A percentile compares a stretch with the other conserved stretches of the same genome.
These are phyloP conservation scores for Tuber calosporum DNA, from an alignment of 495 filamentous ascomycete species.

Conservation along the genomic window DNA sequence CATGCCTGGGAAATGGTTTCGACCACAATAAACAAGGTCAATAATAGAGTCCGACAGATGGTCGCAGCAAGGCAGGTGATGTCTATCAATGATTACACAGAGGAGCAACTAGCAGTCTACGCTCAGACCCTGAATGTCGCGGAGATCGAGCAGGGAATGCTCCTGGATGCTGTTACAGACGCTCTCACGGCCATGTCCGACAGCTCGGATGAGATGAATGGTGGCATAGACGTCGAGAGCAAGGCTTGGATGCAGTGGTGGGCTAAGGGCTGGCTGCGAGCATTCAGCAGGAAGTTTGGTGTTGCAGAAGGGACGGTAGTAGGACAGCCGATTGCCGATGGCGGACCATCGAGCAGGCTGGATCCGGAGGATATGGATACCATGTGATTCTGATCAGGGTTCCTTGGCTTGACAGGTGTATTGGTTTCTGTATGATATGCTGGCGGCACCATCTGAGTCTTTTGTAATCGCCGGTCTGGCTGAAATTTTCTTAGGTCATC, in stretches of 20 bases:
- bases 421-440: not conserved
- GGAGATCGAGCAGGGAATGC: slow-evolving; percentile 60
- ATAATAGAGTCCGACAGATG: slow-evolving; percentile 78
- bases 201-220: slow-evolving; percentile 54
- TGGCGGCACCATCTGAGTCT: not conserved
- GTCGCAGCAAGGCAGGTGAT: slow-evolving; percentile 51
- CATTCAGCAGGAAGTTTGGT: slow-evolving; percentile 70
- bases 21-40: slow-evolving; percentile 85
- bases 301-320: slow-evolving; percentile 65
- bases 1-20: slow-evolving; percentile 84
- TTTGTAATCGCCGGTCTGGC: not conserved
- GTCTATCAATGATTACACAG: slow-evolving; percentile 33
- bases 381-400: slow-evolving; percentile 12
- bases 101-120: slow-evolving; percentile 52
- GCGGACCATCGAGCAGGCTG: slow-evolving; percentile 8
- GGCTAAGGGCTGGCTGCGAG: slow-evolving; percentile 78
- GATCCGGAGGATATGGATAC: slow-evolving; percentile 34
- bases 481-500: not conserved
- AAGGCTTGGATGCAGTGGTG: slow-evolving; percentile 67
- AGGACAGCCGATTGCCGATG: slow-evolving; percentile 10
- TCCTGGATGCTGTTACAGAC: slow-evolving; percentile 78
- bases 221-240: slow-evolving; percentile 47
- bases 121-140: slow-evolving; percentile 61
- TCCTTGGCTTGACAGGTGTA: not conserved
- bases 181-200: slow-evolving; percentile 62